Evolutionary conservation across 2,329 filamentous ascomycete genomes (phyloP).

Genomic region (Alternaria triticina): DNA sequence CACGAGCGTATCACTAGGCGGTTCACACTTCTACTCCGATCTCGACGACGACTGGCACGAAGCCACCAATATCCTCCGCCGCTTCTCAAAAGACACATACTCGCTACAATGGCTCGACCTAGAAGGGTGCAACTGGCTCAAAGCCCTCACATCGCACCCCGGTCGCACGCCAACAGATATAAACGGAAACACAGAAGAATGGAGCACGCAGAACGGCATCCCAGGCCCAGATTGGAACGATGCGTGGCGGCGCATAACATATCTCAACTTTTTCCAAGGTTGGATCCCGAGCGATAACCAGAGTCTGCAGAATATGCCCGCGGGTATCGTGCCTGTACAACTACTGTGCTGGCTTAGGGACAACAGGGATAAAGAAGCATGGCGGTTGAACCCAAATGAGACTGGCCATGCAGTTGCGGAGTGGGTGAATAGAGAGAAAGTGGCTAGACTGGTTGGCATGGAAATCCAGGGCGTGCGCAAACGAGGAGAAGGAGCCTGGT

Average conservation of each 20-base stretch:
- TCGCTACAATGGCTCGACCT: constrained; percentile 68
- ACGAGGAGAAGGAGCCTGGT: constrained; percentile 35
- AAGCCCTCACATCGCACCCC: constrained; percentile 56
- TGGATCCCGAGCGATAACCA: constrained; percentile 49
- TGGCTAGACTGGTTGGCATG: constrained; percentile 36
- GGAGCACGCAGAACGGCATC: constrained; percentile 8
- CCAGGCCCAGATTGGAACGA: constrained; percentile 48
- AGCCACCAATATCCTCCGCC: constrained; percentile 62
- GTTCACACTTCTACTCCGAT: constrained; percentile 60
- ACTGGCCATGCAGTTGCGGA: constrained; percentile 28
- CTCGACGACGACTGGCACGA: constrained; percentile 63
- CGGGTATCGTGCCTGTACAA: constrained; percentile 41
- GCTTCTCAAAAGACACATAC: constrained; percentile 62
- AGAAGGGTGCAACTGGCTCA: constrained; percentile 65
- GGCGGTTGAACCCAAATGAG: constrained; percentile 27
- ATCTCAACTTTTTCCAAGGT: constrained; percentile 52
- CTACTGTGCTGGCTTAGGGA: constrained; percentile 45
- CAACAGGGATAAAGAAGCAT: constrained; percentile 29
- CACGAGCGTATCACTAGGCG: constrained; percentile 56
- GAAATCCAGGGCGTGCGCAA: constrained; percentile 41
- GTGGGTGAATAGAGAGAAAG: constrained; percentile 51
- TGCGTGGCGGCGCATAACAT: constrained; percentile 53
- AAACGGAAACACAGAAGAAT: constrained; percentile 3
- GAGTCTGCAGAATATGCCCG: constrained; percentile 43
- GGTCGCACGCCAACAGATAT: not conserved